Evolutionary conservation across 768 basidiomycete species (phyloP).

Genomic region (Clathrus columnatus): DNA sequence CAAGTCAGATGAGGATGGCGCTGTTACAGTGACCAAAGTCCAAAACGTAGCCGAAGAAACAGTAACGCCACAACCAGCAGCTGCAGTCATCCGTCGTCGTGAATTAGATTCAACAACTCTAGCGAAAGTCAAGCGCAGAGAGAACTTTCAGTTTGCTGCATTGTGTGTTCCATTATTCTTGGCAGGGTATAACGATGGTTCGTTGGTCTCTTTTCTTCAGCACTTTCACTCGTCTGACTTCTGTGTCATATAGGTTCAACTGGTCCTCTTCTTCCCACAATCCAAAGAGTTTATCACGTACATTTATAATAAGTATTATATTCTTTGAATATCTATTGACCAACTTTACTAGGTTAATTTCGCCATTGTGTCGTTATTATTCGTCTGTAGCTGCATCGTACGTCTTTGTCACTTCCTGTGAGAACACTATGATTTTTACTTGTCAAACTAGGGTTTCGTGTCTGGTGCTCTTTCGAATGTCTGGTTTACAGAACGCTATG

Average conservation of each 20-base stretch:
- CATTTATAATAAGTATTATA: neutral
- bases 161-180: slow-evolving; percentile 29
- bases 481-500: slow-evolving; percentile 21
- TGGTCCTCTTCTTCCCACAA: slow-evolving; percentile 31
- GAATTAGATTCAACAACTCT: neutral
- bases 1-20: neutral
- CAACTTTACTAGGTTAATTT: slow-evolving; percentile 26
- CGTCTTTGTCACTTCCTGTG: slow-evolving; percentile 10
- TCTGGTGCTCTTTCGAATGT: slow-evolving; percentile 26
- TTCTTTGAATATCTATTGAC: neutral
- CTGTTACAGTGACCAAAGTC: neutral
- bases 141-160: slow-evolving; percentile 24
- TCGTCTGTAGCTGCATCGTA: slow-evolving; percentile 33
- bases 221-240: too few relatives aligned
- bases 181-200: slow-evolving; percentile 31
- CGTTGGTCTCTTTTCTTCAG: slow-evolving; percentile 15
- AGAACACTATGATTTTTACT: neutral
- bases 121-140: slow-evolving; percentile 14
- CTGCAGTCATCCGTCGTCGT: neutral
- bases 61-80: neutral
- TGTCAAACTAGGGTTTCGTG: slow-evolving; percentile 23
- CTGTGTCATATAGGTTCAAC: neutral
- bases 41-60: neutral
- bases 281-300: slow-evolving; percentile 30
- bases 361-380: slow-evolving; percentile 33